Conservation (phyloP, 2,329 filamentous ascomycete species). For the Aspergillus alliaceus region DNA sequence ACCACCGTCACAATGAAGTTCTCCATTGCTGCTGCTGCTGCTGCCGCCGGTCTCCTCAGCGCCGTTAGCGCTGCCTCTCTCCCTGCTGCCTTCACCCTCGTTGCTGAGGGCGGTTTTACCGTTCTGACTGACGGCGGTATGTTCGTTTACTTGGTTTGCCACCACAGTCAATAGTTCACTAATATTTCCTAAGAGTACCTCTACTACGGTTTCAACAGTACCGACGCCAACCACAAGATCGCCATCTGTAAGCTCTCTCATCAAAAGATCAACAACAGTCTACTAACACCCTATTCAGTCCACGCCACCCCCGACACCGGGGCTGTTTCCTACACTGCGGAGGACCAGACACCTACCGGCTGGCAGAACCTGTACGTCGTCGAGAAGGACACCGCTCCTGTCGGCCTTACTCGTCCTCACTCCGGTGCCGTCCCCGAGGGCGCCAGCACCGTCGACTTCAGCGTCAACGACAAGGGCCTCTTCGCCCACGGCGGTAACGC, state of each 20-base stretch:
- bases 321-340: constrained; percentile 24
- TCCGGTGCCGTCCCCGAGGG: constrained; percentile 26
- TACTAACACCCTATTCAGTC: constrained; percentile 4
- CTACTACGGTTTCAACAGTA: constrained; percentile 21
- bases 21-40: constrained; percentile 24
- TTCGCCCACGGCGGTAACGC: constrained; percentile 27
- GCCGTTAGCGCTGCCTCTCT: constrained; percentile 22
- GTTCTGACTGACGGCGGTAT: constrained; percentile 28
- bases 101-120: constrained; percentile 26
- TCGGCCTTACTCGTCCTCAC: constrained; percentile 30
- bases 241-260: constrained; percentile 17
- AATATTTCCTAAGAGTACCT: constrained; percentile 18
- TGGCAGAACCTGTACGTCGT: constrained; percentile 31
- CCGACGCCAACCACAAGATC: constrained; percentile 18
- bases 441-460: constrained; percentile 24
- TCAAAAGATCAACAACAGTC: background rate
- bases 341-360: constrained; percentile 21
- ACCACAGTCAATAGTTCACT: background rate
- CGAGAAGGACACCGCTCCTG: constrained; percentile 20
- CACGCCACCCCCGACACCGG: constrained; percentile 16
- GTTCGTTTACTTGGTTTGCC: background rate
- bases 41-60: constrained; percentile 22
- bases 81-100: constrained; percentile 27
- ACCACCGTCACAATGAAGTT: constrained; percentile 26
- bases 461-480: constrained; percentile 26